Percentiles rank a stretch among this genome's conserved stretches.
Evolutionary conservation across 1,139 yeast species (phyloP).

Genomic region (Zygosaccharomyces sapae): DNA sequence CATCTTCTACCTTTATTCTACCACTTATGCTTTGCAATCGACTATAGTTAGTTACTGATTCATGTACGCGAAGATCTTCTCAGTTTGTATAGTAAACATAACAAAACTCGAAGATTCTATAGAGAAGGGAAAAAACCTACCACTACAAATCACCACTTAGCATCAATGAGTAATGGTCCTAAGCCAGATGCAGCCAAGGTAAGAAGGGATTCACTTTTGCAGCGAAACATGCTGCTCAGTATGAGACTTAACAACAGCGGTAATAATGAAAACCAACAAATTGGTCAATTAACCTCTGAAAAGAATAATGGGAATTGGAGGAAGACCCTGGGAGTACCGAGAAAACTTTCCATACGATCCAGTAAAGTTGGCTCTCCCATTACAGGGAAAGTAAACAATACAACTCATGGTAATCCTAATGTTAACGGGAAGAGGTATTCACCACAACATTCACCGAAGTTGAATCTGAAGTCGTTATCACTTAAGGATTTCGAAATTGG

Average conservation of each 20-base stretch:
- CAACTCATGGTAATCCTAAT: not conserved
- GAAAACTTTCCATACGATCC: not conserved
- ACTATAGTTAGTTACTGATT: not conserved
- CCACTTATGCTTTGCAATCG: not conserved
- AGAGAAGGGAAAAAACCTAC: not conserved
- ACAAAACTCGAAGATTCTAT: not conserved
- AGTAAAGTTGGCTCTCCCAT: not conserved
- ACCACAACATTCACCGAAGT: constrained; percentile 7
- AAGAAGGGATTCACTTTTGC: constrained; percentile 20
- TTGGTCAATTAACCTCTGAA: constrained; percentile 3
- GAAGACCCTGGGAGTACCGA: not conserved
- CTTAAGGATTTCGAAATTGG: constrained; percentile 77
- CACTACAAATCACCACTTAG: not conserved
- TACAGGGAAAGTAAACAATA: not conserved
- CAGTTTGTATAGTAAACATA: not conserved
- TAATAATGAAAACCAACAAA: constrained; percentile 8
- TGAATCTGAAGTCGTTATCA: constrained; percentile 15
- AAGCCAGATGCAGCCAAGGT: constrained; percentile 11
- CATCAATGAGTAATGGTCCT: constrained; percentile 1
- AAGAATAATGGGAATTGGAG: constrained; percentile 3
- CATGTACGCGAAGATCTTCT: constrained; percentile 1
- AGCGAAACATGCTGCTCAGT: constrained; percentile 24
- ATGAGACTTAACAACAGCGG: constrained; percentile 22
- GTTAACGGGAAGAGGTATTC: constrained; percentile 3
- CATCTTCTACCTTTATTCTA: constrained; percentile 12